Evolutionary conservation across 2,329 filamentous ascomycete species (phyloP).

Genomic region (Curvularia sp.): DNA sequence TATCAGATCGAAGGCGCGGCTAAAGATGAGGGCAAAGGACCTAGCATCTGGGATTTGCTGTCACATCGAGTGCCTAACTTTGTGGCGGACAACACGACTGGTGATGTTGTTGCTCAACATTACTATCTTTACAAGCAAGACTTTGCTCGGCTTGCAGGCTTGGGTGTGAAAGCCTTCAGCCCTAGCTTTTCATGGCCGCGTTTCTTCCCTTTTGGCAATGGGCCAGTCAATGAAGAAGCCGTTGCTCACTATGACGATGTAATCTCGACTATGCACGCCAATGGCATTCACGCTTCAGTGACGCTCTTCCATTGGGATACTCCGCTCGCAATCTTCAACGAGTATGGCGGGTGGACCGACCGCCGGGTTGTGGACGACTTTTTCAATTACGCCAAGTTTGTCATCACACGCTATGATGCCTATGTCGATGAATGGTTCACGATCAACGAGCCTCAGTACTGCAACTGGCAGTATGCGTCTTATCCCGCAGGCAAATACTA

Average conservation of each 20-base stretch:
- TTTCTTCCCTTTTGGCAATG: slow-evolving; percentile 51
- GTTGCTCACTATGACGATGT: slow-evolving; percentile 53
- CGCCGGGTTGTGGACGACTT: slow-evolving; percentile 53
- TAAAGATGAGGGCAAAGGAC: slow-evolving; percentile 54
- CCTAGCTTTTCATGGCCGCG: slow-evolving; percentile 51
- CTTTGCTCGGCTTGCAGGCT: slow-evolving; percentile 47
- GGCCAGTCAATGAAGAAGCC: slow-evolving; percentile 47
- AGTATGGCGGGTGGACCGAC: slow-evolving; percentile 53
- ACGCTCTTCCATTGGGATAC: slow-evolving; percentile 56
- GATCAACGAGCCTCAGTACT: slow-evolving; percentile 56
- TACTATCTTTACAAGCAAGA: slow-evolving; percentile 57
- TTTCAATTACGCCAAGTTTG: slow-evolving; percentile 54
- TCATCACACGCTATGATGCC: slow-evolving; percentile 52
- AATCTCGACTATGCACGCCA: slow-evolving; percentile 46
- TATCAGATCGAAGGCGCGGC: slow-evolving; percentile 57
- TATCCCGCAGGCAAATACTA: slow-evolving; percentile 57
- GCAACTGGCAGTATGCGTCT: slow-evolving; percentile 57
- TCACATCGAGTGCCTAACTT: slow-evolving; percentile 51
- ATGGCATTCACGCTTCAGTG: slow-evolving; percentile 47
- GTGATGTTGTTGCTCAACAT: slow-evolving; percentile 52
- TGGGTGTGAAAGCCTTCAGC: slow-evolving; percentile 44
- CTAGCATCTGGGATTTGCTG: slow-evolving; percentile 56
- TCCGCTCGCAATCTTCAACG: slow-evolving; percentile 52
- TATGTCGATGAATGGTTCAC: slow-evolving; percentile 54
- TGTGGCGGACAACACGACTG: slow-evolving; percentile 53